Base-by-base conservation (phyloP, 106 monocot species). In the Allium fistulosum region DNA sequence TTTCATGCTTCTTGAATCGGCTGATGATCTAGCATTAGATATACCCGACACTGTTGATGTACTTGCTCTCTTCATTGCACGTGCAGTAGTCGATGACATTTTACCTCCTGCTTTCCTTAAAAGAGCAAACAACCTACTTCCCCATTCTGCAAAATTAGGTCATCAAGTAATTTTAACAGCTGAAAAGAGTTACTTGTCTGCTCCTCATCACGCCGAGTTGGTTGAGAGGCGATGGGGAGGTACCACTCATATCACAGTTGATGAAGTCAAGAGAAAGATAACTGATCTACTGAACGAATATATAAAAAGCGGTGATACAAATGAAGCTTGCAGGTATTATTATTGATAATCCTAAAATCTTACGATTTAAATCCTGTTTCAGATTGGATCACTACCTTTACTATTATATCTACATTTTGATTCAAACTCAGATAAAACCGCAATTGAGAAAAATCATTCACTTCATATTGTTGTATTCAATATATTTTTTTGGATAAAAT, bases 51-150 rank as follows among this genome's bases (percentile, higher is more conserved):
- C 92, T 8, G 86, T 92, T 63, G 88, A 97, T 49, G 80, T 97
- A 37, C 68, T 97, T 46, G 96, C 96, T 11, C 82, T 97, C 15
- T 97, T 97, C 69, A 78, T 97, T 71, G 88, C 96, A n/a, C 84
- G 96, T 49, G 96, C 92, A 4, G 82, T 97, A 59, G 96, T 97
- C 48, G 96, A 97, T 74, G 96, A 97, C 49, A 92, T 97, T 52
- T 67, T 97, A 11, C 86, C 96, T 62, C 96, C 96, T 49, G 88
- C 89, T 9, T 92, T 92, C 57, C 75, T 97, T 49, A 78, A 59
- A 18, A 77, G 58, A 65, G 86, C 76, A 49, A 97, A 79, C 53
- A 69, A 45, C 73, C 52, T 58, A 8, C 76, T 92, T 59, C 6
- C 84, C 9, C 80, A 84, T 17, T 61, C 71, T 45, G 86, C 96